Base-by-base conservation (phyloP, 2,329 filamentous ascomycete species). In the Alternaria gaisen region DNA sequence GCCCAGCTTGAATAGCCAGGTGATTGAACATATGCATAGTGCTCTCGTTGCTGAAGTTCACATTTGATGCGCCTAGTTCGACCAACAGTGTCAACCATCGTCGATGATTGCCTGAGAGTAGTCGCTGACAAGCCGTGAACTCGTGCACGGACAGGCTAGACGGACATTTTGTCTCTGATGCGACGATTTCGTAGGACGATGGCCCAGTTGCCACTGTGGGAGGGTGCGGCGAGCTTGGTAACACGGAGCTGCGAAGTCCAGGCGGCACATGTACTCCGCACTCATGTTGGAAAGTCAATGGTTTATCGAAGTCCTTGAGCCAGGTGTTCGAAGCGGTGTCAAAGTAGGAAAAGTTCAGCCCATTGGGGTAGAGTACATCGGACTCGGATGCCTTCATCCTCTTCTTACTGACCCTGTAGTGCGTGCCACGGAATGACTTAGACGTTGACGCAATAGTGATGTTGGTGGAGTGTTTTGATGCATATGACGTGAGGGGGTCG, bases 31-130 rank as follows among this genome's bases (percentile, higher is more conserved):
- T 65, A 0, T 77, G 56, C 11, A 80, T 78, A 0, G 84, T 84
- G 1, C 81, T 78, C 43, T 85, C 80, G 2, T 80, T 83, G 50
- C 84, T 85, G 63, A 90, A 85, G 64, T 90, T 89, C 3, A 91
- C 51, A 59, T 22, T 84, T 78, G 84, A 81, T 0, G 82, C 80
- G 0, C 78, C 84, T 3, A 87, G 71, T 60, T 87, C 83, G 0
- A 80, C 55, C 0, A 85, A 68, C 1, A 87, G 78, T 2, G 80
- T 77, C 3, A 76, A 68, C 83, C 84, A 85, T 8, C 83, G 79
- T 2, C 82, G 74, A 5, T 72, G 64, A 11, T 75, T 77, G 0
- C 84, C 85, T 0, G 81, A 79, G 1, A 84, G 67, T 0, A 86
- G 69, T 2, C 72, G 76, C 53, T 85, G 82, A 32, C 83, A 83